Evolutionary conservation across 2,329 filamentous ascomycete genomes (phyloP), one percentile per base, ranked within the genome.

Genomic region (Colletotrichum sidae): DNA sequence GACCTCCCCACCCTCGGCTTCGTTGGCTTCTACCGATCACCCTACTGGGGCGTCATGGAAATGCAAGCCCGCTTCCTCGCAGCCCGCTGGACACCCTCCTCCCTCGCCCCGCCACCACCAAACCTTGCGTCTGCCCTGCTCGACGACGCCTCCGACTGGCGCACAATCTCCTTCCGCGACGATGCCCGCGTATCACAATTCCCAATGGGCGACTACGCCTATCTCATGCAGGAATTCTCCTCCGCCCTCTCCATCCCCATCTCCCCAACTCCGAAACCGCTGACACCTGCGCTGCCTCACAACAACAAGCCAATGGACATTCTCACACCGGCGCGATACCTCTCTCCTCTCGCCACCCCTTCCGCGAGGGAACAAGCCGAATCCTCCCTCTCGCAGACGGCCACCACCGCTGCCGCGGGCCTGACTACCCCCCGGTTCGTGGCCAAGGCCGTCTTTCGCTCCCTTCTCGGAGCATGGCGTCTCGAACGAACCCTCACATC

Each of bases 11-110:
- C 85, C 6, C 78, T 96, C 0, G 92, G 91, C 0, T 94, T 96
- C 71, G 89, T 96, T 1, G 93, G 93, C 0, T 93, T 94, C 76
- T 96, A 96, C 73, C 86, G 93, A 67, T 91, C 91, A 0, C 92
- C 92, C 0, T 96, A 93, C 74, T 96, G 93, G 93, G 91, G 91
- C 1, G 88, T 94, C 0, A 93, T 95, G 84, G 92, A 96, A 75
- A 92, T 94, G 90, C 93, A 96, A 77, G 90, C 92, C 3, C 86
- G 90, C 1, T 84, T 92, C 67, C 79, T 94, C 6, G 83, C 89
- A 0, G 76, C 84, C 11, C 74, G 87, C 10, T 94, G 92, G 90
- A 76, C 76, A 1, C 70, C 75, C 2, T 58, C 71, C 2, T 70
- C 60, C 38, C 71, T 50, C 56, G 73, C 41, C 54, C 74, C 70